Evolutionary conservation across 164 flowering plant genomes (phyloP).

Genomic region (Annona cherimola): DNA sequence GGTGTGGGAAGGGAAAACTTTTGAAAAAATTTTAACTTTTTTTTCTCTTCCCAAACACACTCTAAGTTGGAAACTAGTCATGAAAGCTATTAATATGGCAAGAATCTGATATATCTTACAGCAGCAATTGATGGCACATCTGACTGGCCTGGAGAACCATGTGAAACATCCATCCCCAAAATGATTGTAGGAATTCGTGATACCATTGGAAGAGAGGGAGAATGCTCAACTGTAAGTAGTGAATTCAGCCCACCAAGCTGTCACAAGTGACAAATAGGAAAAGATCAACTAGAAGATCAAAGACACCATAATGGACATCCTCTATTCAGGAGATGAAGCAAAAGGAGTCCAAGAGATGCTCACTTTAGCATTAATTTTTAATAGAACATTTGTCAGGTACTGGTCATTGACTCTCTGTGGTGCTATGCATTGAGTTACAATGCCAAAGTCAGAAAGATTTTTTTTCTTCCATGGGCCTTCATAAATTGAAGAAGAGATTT

Average conservation of each 20-base stretch:
- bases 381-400: slow-evolving; percentile 60
- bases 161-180: slow-evolving; percentile 96
- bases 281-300: not conserved
- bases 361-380: slow-evolving; percentile 42
- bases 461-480: slow-evolving; percentile 36
- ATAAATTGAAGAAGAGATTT: not conserved
- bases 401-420: slow-evolving; percentile 44
- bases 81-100: not conserved
- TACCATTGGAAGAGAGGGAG: slow-evolving; percentile 47
- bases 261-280: not conserved
- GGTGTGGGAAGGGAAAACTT: too few relatives aligned
- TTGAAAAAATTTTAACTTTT: too few relatives aligned
- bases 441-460: slow-evolving; percentile 55
- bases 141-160: slow-evolving; percentile 91
- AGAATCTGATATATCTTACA: slow-evolving; percentile 38
- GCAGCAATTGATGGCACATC: slow-evolving; percentile 94
- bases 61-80: too few relatives aligned
- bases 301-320: not conserved
- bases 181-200: slow-evolving; percentile 69
- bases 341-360: slow-evolving; percentile 14
- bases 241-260: slow-evolving; percentile 94
- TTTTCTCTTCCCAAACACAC: too few relatives aligned
- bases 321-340: too few relatives aligned
- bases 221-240: slow-evolving; percentile 42
- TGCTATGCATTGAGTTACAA: slow-evolving; percentile 87